Conservation (phyloP, 106 monocot species). For the Hemerocallis citrina region DNA sequence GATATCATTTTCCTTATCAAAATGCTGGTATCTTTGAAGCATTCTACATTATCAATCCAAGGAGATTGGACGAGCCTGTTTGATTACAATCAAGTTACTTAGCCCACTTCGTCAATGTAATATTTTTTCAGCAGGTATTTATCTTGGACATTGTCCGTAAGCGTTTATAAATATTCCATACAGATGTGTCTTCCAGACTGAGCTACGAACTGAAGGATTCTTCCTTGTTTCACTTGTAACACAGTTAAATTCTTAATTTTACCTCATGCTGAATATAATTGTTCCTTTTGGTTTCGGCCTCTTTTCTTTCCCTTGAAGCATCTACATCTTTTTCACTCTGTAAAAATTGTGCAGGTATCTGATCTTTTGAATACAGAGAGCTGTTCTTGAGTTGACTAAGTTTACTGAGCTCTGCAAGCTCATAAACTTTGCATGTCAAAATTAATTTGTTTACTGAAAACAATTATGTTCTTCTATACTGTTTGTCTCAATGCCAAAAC, state of each 20-base stretch:
- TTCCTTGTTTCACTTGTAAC: background rate
- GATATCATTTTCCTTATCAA: background rate
- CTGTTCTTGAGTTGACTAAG: too few relatives aligned
- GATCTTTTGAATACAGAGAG: too few relatives aligned
- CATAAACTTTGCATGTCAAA: too few relatives aligned
- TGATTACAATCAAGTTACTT: background rate
- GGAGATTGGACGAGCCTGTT: background rate
- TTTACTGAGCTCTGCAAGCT: too few relatives aligned
- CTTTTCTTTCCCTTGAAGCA: background rate
- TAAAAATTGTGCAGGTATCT: too few relatives aligned
- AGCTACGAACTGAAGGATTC: background rate
- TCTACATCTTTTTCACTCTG: too few relatives aligned
- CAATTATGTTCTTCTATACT: too few relatives aligned
- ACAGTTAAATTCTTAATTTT: background rate
- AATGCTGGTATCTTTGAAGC: background rate
- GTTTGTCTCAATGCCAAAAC: too few relatives aligned
- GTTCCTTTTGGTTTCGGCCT: background rate
- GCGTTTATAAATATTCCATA: background rate
- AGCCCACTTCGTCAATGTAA: conserved; percentile 2
- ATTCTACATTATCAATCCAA: background rate
- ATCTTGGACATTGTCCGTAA: background rate
- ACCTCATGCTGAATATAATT: background rate
- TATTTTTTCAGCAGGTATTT: conserved; percentile 2
- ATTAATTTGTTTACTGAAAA: too few relatives aligned
- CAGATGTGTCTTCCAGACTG: background rate